Percentiles rank a stretch among this genome's conserved stretches.
Evolutionary conservation across 2,329 filamentous ascomycete species (phyloP).

Genomic region (Nemania sp.): DNA sequence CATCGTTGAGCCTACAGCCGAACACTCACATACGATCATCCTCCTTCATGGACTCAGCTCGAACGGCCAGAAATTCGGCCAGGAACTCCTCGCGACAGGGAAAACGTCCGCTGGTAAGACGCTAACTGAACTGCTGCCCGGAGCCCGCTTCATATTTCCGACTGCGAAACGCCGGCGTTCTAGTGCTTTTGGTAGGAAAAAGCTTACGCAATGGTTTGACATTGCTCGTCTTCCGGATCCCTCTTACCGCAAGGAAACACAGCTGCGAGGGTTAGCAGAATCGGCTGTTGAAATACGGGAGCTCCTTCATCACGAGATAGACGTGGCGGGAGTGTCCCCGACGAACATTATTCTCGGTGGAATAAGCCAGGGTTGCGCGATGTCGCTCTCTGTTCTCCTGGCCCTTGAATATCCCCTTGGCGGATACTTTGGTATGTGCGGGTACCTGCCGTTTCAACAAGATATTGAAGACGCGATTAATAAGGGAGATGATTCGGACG

Average conservation of each 20-base stretch:
- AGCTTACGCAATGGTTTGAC: slow-evolving; percentile 66
- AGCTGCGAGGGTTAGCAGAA: slow-evolving; percentile 59
- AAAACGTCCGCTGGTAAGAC: slow-evolving; percentile 43
- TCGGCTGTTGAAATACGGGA: slow-evolving; percentile 53
- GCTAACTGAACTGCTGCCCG: slow-evolving; percentile 52
- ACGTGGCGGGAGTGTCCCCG: slow-evolving; percentile 42
- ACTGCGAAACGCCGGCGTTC: slow-evolving; percentile 60
- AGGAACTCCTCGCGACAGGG: slow-evolving; percentile 50
- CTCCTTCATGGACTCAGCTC: slow-evolving; percentile 42
- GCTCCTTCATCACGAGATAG: slow-evolving; percentile 53
- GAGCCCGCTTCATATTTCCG: slow-evolving; percentile 64
- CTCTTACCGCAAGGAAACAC: slow-evolving; percentile 55
- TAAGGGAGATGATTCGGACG: slow-evolving; percentile 22
- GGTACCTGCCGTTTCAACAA: slow-evolving; percentile 57
- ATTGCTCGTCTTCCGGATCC: slow-evolving; percentile 57
- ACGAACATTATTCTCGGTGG: slow-evolving; percentile 62
- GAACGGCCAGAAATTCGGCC: slow-evolving; percentile 49
- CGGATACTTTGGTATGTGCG: slow-evolving; percentile 62
- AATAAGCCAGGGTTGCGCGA: slow-evolving; percentile 66
- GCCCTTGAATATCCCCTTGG: slow-evolving; percentile 54
- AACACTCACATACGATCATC: slow-evolving; percentile 39
- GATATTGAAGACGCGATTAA: slow-evolving; percentile 51
- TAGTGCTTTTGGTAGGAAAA: slow-evolving; percentile 55
- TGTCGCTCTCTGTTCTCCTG: slow-evolving; percentile 57
- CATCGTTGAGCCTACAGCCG: slow-evolving; percentile 41